phyloP scores from a whole-genome alignment of 768 basidiomycete species.

The Leccinum broughii region DNA sequence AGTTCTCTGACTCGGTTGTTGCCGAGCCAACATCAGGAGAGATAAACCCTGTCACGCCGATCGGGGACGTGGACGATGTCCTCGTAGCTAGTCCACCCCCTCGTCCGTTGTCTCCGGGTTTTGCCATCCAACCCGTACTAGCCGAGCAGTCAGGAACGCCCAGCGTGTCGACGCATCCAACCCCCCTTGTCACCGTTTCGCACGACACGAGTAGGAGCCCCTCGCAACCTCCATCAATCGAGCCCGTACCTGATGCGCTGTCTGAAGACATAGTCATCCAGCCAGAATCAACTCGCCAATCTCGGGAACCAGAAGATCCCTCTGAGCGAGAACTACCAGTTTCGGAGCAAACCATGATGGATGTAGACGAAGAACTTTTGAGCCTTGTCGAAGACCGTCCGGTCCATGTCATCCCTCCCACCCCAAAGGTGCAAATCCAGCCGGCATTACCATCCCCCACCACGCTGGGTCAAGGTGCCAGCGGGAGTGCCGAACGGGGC shows the following conservation, averaged over 20 bases:
- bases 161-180: neutral
- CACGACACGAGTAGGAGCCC: slow-evolving; percentile 11
- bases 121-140: neutral
- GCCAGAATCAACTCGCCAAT: slow-evolving; percentile 10
- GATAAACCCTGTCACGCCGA: neutral
- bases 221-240: slow-evolving; percentile 16
- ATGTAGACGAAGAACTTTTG: slow-evolving; percentile 64
- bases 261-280: neutral
- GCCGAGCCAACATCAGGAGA: neutral
- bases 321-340: slow-evolving; percentile 6
- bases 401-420: slow-evolving; percentile 2
- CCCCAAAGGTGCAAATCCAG: slow-evolving; percentile 3
- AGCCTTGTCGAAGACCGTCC: slow-evolving; percentile 62
- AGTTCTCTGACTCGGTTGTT: slow-evolving; percentile 3
- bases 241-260: neutral
- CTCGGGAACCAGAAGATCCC: slow-evolving; percentile 8
- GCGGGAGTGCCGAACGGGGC: neutral
- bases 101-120: slow-evolving; percentile 7
- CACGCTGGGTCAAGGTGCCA: neutral
- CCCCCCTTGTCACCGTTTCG: slow-evolving; percentile 1
- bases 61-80: neutral
- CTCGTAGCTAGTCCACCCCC: neutral
- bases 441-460: neutral
- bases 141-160: neutral
- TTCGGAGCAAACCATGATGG: slow-evolving; percentile 35